Evolutionary conservation across 768 basidiomycete species (phyloP).

Genomic region (Suillus bovinus): DNA sequence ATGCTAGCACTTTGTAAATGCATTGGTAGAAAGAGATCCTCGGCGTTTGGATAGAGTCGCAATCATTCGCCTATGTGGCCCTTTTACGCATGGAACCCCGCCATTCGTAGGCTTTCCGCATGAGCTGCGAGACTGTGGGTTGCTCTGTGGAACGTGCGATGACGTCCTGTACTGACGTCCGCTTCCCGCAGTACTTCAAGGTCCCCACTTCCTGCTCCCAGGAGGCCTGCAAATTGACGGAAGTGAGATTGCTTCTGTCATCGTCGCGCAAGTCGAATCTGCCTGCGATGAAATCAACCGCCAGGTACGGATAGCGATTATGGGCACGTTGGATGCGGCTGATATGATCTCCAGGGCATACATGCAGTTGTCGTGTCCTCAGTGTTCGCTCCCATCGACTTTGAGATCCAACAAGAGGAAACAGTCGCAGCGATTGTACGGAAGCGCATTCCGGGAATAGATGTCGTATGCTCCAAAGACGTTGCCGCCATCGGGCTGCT

Average conservation of each 20-base stretch:
- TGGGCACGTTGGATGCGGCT: background rate
- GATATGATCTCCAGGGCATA: constrained; percentile 19
- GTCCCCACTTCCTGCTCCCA: constrained; percentile 37
- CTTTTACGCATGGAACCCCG: constrained; percentile 58
- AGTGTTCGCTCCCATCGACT: constrained; percentile 51
- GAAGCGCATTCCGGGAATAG: constrained; percentile 39
- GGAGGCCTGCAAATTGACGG: constrained; percentile 49
- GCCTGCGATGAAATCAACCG: constrained; percentile 42
- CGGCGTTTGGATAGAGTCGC: constrained; percentile 58
- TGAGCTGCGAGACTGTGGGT: constrained; percentile 31
- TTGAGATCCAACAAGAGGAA: constrained; percentile 46
- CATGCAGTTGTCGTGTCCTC: constrained; percentile 45
- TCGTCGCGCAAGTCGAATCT: constrained; percentile 44
- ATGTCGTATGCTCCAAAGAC: constrained; percentile 55
- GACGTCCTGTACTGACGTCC: constrained; percentile 13
- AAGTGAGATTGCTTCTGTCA: constrained; percentile 42
- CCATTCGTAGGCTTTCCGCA: constrained; percentile 54
- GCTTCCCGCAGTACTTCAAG: constrained; percentile 23
- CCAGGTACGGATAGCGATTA: constrained; percentile 18
- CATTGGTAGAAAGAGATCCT: constrained; percentile 57
- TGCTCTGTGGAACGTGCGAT: constrained; percentile 5
- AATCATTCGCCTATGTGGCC: constrained; percentile 62
- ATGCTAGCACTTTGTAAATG: constrained; percentile 53
- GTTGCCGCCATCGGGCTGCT: constrained; percentile 61
- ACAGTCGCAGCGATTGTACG: constrained; percentile 43